Base-by-base conservation (phyloP, 768 basidiomycete genomes). In the Mycena haematopus region DNA sequence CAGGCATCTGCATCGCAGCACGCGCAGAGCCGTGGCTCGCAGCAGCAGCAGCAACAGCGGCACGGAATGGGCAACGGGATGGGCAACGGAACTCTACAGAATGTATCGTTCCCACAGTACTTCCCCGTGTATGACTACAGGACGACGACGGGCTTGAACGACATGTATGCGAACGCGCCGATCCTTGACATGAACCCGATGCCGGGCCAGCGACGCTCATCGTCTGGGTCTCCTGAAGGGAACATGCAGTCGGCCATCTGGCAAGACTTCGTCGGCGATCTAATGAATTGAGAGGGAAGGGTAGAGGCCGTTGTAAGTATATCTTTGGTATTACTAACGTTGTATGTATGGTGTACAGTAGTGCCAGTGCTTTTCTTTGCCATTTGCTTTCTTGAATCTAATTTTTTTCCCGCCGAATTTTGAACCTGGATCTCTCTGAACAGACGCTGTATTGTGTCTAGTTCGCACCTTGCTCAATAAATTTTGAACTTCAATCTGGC, bases 71-170 rank as follows among this genome's bases (percentile, higher is more conserved):
- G 44, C 40, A 68, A 65, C 50, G 29, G 38, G 15, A 64, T 64
- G 53, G 44, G 49, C 38, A 68, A 65, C 60, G 65, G 63, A n/a
- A 27, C 58, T 14, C 55, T 65, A 45, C 44, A 66, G 42, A 65
- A 62, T 36, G 62, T 56, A n/a, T 65, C 70, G 38, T 85, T 87
- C 76, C 90, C 89, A 15, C 84, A 82, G 69, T 91, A 91, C 68
- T 91, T 92, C 80, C 82, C 88, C 1, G 89, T 91, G 33, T 91
- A 88, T 67, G 90, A 91, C 71, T 91, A 91, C 70, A 82, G 79
- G 22, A 74, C 79, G 65, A 75, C 72, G 45, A 42, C 72, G 44
- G 71, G 74, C 66, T 61, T 72, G 69, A 62, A 69, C 53, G 69
- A 76, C 69, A 58, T 68, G 46, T 70, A 73, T 65, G 63, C 73